These are phyloP conservation scores for Thielaviopsis euricoi DNA, from an alignment of 2,329 filamentous ascomycete species.

Conservation along the genomic window DNA sequence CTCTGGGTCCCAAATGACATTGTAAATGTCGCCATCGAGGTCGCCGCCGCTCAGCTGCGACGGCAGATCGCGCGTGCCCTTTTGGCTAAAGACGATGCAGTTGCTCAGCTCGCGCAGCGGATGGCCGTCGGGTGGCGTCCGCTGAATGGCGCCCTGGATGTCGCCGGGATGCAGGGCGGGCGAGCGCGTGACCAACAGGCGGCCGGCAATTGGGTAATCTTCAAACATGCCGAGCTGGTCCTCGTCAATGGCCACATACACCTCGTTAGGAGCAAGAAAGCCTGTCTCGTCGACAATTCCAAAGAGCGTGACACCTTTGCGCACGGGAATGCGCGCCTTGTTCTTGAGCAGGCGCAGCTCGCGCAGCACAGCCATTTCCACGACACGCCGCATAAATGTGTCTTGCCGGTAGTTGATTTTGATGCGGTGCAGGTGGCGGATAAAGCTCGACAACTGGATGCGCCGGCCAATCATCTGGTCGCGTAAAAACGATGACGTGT, in stretches of 20 bases:
- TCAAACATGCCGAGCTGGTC: background rate
- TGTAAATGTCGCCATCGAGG: constrained; percentile 69
- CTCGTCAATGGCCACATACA: constrained; percentile 44
- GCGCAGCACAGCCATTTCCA: constrained; percentile 54
- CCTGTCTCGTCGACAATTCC: constrained; percentile 74
- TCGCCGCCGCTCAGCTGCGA: constrained; percentile 69
- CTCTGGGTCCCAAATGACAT: constrained; percentile 54
- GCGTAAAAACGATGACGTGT: constrained; percentile 51
- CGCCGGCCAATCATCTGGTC: constrained; percentile 42
- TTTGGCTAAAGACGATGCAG: constrained; percentile 62
- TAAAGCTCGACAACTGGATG: constrained; percentile 43
- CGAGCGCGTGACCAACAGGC: constrained; percentile 55
- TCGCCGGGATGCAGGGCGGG: constrained; percentile 73
- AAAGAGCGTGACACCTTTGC: constrained; percentile 57
- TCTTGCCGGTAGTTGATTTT: constrained; percentile 51
- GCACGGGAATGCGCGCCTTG: constrained; percentile 56
- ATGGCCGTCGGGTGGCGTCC: constrained; percentile 41
- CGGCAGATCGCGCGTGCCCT: constrained; percentile 56
- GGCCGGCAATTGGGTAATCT: constrained; percentile 15
- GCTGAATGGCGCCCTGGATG: constrained; percentile 47
- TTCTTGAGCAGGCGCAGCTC: constrained; percentile 64
- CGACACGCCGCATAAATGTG: constrained; percentile 48
- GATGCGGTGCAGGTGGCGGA: constrained; percentile 40
- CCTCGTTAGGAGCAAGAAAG: constrained; percentile 45
- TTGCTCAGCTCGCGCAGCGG: constrained; percentile 48